Evolutionary conservation across 495 filamentous ascomycete species (phyloP).

Genomic region (Aspergillus indologenus): DNA sequence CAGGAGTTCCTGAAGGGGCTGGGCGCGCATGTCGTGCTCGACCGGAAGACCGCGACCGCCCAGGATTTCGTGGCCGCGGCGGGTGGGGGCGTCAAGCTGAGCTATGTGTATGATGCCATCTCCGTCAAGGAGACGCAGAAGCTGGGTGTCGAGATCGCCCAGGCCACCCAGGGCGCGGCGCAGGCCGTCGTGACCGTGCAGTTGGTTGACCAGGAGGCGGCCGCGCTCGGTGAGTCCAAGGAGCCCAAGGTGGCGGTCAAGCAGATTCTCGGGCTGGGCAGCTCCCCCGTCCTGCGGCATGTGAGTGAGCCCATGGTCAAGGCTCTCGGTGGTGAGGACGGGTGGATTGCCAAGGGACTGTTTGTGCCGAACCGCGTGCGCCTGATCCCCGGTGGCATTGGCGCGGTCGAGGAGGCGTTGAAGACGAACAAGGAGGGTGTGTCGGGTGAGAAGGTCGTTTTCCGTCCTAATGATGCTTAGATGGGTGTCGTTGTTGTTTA

Average conservation of each 20-base stretch:
- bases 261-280: constrained; percentile 19
- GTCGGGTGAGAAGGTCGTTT: constrained; percentile 23
- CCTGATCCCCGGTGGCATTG: constrained; percentile 18
- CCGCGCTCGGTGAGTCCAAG: constrained; percentile 11
- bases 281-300: constrained; percentile 17
- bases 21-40: constrained; percentile 34
- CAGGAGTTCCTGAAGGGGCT: constrained; percentile 41
- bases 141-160: constrained; percentile 17
- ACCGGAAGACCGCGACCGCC: constrained; percentile 13
- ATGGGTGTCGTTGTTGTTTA: background rate
- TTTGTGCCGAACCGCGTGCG: constrained; percentile 20
- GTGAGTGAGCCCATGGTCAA: constrained; percentile 21
- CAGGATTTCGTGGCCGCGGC: constrained; percentile 12
- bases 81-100: constrained; percentile 9
- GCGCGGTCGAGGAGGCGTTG: constrained; percentile 20
- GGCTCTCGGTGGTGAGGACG: constrained; percentile 19
- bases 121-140: constrained; percentile 15
- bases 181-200: constrained; percentile 16
- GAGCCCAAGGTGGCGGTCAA: constrained; percentile 16
- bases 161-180: background rate
- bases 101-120: constrained; percentile 20
- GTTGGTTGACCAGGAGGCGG: constrained; percentile 12
- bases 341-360: constrained; percentile 17
- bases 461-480: constrained; percentile 9
- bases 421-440: constrained; percentile 21